A percentile compares a stretch with the other conserved stretches of the same genome.
Conservation (phyloP, 2,329 filamentous ascomycete species). For the Clarireedia monteithiana region DNA sequence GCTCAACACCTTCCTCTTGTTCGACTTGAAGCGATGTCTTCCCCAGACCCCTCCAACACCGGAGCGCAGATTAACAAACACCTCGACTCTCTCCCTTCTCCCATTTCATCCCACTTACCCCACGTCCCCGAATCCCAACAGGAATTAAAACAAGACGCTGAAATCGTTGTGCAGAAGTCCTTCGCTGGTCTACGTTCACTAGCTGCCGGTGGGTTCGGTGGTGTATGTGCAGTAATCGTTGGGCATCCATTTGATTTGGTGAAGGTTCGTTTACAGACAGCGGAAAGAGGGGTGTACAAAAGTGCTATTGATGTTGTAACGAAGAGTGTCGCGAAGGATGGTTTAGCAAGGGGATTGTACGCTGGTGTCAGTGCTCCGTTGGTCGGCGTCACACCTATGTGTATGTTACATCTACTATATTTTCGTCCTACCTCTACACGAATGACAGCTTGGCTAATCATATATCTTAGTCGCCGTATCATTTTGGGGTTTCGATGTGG, state of each 20-base stretch:
- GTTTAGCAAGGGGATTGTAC: slow-evolving; percentile 73
- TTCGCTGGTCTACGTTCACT: slow-evolving; percentile 69
- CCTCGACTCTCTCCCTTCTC: slow-evolving; percentile 22
- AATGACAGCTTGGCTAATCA: slow-evolving; percentile 5
- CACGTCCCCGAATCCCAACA: slow-evolving; percentile 28
- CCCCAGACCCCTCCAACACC: slow-evolving; percentile 19
- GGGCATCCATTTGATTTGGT: slow-evolving; percentile 96
- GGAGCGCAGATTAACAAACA: slow-evolving; percentile 24
- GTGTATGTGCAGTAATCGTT: slow-evolving; percentile 87
- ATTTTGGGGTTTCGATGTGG: slow-evolving; percentile 88
- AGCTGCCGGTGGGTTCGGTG: slow-evolving; percentile 84
- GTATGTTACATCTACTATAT: slow-evolving; percentile 47
- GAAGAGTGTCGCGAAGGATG: slow-evolving; percentile 83
- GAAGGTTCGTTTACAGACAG: slow-evolving; percentile 94
- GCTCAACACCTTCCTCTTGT: not conserved
- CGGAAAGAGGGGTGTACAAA: slow-evolving; percentile 85
- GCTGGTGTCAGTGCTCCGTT: slow-evolving; percentile 94
- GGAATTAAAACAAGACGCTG: slow-evolving; percentile 27
- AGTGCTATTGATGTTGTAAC: slow-evolving; percentile 86
- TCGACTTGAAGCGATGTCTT: slow-evolving; percentile 1
- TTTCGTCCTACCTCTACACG: not conserved
- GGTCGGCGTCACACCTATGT: slow-evolving; percentile 97
- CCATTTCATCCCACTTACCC: slow-evolving; percentile 24
- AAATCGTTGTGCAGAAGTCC: slow-evolving; percentile 24
- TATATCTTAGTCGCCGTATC: slow-evolving; percentile 52